These are phyloP conservation scores for Marasmius oreades DNA, from an alignment of 1,284 basidiomycete species.

Conservation along the genomic window DNA sequence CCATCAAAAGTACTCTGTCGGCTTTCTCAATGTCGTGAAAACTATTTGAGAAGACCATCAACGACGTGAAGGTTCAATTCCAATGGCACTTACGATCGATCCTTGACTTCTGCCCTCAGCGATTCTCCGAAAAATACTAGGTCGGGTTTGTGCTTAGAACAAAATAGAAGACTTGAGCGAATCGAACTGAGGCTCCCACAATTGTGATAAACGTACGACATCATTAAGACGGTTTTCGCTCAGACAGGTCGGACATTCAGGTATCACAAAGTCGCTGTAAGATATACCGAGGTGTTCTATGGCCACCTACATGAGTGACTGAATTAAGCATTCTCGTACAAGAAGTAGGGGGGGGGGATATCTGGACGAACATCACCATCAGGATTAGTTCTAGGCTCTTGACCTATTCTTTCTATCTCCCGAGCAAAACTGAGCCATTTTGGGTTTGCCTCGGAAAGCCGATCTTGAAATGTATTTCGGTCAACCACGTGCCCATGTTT, in stretches of 20 bases:
- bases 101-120: conserved; percentile 57
- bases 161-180: neutral
- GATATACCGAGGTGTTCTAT: conserved; percentile 64
- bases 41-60: conserved; percentile 30
- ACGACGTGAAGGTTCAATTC: neutral
- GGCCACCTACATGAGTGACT: conserved; percentile 54
- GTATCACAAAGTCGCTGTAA: conserved; percentile 77
- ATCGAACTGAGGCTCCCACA: conserved; percentile 2
- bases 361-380: conserved; percentile 78
- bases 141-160: conserved; percentile 70
- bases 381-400: conserved; percentile 78
- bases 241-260: conserved; percentile 67
- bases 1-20: conserved; percentile 74
- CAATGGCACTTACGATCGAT: conserved; percentile 61
- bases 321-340: too few relatives aligned
- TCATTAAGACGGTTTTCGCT: conserved; percentile 49
- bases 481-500: conserved; percentile 63
- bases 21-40: conserved; percentile 57
- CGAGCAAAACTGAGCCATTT: conserved; percentile 72
- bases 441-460: conserved; percentile 73
- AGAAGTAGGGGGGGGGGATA: neutral
- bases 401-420: conserved; percentile 62
- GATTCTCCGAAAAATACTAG: conserved; percentile 91
- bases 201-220: conserved; percentile 38
- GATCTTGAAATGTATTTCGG: conserved; percentile 71